These are phyloP conservation scores for Penicillium oxalicum DNA, from an alignment of 2,329 filamentous ascomycete species.

Conservation along the genomic window DNA sequence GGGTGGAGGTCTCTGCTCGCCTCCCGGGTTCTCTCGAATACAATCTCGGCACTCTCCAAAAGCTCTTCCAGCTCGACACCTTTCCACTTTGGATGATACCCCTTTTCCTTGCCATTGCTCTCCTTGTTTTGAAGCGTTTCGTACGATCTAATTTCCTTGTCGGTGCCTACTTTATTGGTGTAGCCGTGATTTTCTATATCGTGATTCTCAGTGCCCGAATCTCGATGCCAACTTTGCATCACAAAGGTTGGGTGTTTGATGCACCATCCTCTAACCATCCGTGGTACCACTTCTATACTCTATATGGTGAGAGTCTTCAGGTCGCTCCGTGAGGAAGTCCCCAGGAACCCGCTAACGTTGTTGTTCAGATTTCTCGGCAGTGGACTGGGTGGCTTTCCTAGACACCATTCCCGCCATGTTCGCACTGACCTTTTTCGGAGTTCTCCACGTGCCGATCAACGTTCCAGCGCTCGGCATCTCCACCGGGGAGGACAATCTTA, in stretches of 20 bases:
- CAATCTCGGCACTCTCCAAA: constrained; percentile 66
- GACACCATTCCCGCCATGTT: constrained; percentile 91
- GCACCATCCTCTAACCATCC: constrained; percentile 77
- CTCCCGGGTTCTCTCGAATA: constrained; percentile 81
- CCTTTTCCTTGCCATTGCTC: constrained; percentile 64
- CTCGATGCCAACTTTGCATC: constrained; percentile 60
- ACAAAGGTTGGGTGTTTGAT: constrained; percentile 84
- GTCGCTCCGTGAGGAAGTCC: background rate
- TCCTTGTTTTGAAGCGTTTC: constrained; percentile 71
- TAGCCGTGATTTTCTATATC: constrained; percentile 55
- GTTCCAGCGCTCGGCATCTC: constrained; percentile 88
- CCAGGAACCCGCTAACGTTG: constrained; percentile 3
- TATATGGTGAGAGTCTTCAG: constrained; percentile 63
- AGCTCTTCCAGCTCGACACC: constrained; percentile 67
- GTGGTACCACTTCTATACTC: constrained; percentile 96
- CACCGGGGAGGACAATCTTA: constrained; percentile 84
- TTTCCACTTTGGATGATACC: constrained; percentile 78
- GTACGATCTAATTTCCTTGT: constrained; percentile 78
- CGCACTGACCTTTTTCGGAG: constrained; percentile 92
- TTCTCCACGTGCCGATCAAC: constrained; percentile 96
- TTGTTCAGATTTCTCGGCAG: constrained; percentile 63
- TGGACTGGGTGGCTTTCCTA: constrained; percentile 77
- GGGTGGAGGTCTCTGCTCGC: constrained; percentile 86
- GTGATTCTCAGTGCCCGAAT: constrained; percentile 52
- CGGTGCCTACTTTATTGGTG: constrained; percentile 78